Evolutionary conservation across 352 stramenopile genomes (phyloP).

Genomic region (Globisporangium echinulatum): DNA sequence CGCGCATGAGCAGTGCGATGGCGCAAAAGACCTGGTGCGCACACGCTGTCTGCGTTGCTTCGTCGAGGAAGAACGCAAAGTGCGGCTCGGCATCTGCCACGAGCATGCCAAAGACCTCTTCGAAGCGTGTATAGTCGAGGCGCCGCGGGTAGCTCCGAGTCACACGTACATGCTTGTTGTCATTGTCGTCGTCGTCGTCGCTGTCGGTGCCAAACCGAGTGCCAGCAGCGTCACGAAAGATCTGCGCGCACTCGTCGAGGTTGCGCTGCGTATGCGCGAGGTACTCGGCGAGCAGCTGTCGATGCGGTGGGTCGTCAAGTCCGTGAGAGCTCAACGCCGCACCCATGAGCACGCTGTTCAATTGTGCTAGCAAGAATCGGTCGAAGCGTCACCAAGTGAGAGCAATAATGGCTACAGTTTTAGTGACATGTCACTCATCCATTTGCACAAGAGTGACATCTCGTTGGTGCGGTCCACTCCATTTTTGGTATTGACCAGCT

Average conservation of each 20-base stretch:
- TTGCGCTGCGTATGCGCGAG: constrained; percentile 35
- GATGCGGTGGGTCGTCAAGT: constrained; percentile 15
- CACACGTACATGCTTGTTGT: neutral
- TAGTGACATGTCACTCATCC: neutral
- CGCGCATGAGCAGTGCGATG: constrained; percentile 42
- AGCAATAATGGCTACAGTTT: neutral
- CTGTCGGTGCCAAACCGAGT: constrained; percentile 15
- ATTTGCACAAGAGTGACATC: no score
- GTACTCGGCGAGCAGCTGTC: constrained; percentile 50
- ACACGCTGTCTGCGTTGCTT: constrained; percentile 24
- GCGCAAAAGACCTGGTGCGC: constrained; percentile 53
- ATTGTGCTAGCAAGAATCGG: no score
- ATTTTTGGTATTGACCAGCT: no score
- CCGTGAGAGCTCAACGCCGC: constrained; percentile 16
- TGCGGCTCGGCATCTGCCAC: constrained; percentile 55
- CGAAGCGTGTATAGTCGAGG: constrained; percentile 45
- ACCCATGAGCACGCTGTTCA: constrained; percentile 14
- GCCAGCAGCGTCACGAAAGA: constrained; percentile 28
- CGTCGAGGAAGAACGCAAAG: constrained; percentile 54
- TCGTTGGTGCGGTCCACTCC: no score
- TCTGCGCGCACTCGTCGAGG: constrained; percentile 49
- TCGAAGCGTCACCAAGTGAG: neutral
- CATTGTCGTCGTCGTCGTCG: constrained; percentile 14
- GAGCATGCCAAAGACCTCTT: constrained; percentile 74
- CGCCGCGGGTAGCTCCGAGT: constrained; percentile 32